Conservation (phyloP, 495 filamentous ascomycete species). For the Neurospora terricola region DNA sequence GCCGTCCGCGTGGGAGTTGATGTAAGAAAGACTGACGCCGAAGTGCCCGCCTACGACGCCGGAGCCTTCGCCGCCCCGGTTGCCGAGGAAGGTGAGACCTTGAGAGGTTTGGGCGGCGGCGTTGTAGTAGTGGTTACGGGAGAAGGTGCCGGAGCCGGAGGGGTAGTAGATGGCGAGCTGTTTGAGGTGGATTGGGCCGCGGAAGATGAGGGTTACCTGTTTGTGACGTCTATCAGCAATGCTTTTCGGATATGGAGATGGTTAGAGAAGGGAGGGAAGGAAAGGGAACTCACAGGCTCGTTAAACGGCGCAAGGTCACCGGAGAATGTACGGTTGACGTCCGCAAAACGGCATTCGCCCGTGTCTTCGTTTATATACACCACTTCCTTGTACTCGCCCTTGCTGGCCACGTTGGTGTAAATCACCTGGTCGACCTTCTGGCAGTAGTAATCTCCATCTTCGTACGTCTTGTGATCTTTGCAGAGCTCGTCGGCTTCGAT, state of each 20-base stretch:
- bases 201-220: conserved; percentile 59
- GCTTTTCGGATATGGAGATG: too few relatives aligned
- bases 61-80: conserved; percentile 40
- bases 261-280: too few relatives aligned
- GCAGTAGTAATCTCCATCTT: conserved; percentile 47
- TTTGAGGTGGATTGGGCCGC: conserved; percentile 55
- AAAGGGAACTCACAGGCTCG: conserved; percentile 46
- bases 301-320: conserved; percentile 54
- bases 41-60: conserved; percentile 17
- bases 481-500: background rate
- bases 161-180: conserved; percentile 55
- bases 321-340: conserved; percentile 31
- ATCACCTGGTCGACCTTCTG: conserved; percentile 44
- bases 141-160: conserved; percentile 9
- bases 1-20: conserved; percentile 15
- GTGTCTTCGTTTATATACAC: conserved; percentile 42
- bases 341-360: conserved; percentile 38
- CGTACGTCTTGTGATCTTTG: background rate
- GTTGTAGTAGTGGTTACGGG: conserved; percentile 47
- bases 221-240: too few relatives aligned
- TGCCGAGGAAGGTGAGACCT: conserved; percentile 57
- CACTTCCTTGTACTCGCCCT: conserved; percentile 51
- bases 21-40: conserved; percentile 7
- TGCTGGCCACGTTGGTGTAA: conserved; percentile 46
- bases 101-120: conserved; percentile 35